Percentiles rank a stretch among this genome's conserved stretches.
These are phyloP conservation scores for Penicillium sp. DNA, from an alignment of 2,329 filamentous ascomycete genomes.

Conservation along the genomic window DNA sequence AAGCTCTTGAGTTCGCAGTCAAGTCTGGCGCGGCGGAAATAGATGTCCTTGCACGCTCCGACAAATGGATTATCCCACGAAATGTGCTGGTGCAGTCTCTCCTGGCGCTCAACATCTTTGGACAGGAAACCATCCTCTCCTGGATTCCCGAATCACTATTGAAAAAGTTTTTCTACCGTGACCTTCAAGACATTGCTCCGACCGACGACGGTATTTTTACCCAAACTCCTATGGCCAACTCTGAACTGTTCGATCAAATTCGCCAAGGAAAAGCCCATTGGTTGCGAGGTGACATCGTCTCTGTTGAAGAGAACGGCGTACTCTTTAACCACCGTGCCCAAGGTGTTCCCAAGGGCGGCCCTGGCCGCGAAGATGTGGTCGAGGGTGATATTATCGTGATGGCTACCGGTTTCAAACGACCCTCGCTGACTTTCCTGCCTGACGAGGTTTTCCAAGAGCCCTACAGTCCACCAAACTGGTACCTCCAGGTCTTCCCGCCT, in stretches of 20 bases:
- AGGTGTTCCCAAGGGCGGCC: conserved; percentile 71
- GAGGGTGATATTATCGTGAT: conserved; percentile 73
- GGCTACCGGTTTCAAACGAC: conserved; percentile 76
- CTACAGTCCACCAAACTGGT: conserved; percentile 80
- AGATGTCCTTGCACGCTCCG: conserved; percentile 68
- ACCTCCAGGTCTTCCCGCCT: conserved; percentile 79
- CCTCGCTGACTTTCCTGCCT: conserved; percentile 68
- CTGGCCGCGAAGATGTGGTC: conserved; percentile 62
- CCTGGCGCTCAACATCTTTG: conserved; percentile 72
- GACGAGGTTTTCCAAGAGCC: conserved; percentile 66
- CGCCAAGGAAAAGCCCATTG: conserved; percentile 68
- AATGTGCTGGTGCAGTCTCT: conserved; percentile 70
- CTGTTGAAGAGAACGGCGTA: conserved; percentile 61
- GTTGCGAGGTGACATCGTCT: conserved; percentile 74
- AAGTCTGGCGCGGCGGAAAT: conserved; percentile 62
- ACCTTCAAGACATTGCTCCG: conserved; percentile 69
- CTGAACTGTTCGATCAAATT: conserved; percentile 70
- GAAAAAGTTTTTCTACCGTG: conserved; percentile 75
- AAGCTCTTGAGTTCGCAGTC: conserved; percentile 74
- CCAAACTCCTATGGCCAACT: conserved; percentile 83
- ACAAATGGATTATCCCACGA: conserved; percentile 84
- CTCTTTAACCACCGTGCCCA: conserved; percentile 65
- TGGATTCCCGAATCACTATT: conserved; percentile 74
- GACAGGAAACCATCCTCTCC: conserved; percentile 68
- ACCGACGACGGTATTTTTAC: conserved; percentile 65